These are phyloP conservation scores for Aspergillus wentii DNA, from an alignment of 495 filamentous ascomycete genomes.

Conservation along the genomic window DNA sequence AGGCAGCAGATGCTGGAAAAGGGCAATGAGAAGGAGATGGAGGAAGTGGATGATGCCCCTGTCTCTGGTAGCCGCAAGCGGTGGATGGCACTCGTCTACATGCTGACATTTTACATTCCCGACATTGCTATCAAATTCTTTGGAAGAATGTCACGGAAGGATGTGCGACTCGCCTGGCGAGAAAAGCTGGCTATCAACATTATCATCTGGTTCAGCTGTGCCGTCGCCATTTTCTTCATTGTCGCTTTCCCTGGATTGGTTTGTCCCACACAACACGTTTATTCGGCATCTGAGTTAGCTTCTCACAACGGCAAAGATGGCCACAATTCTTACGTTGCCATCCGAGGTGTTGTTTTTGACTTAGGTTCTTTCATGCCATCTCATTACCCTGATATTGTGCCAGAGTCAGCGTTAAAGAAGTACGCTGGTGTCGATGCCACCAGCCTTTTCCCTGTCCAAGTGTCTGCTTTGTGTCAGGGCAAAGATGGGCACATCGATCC, in stretches of 20 bases:
- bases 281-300: conserved; percentile 71
- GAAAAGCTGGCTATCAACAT: conserved; percentile 98
- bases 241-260: conserved; percentile 82
- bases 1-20: conserved; percentile 93
- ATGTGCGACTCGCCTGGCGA: conserved; percentile 90
- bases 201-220: conserved; percentile 89
- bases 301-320: conserved; percentile 68
- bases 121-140: conserved; percentile 75
- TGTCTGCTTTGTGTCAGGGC: conserved; percentile 85
- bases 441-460: conserved; percentile 87
- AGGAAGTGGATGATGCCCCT: conserved; percentile 79
- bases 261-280: conserved; percentile 89
- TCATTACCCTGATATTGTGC: conserved; percentile 81
- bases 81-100: conserved; percentile 84
- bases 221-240: conserved; percentile 77
- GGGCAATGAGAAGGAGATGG: conserved; percentile 82
- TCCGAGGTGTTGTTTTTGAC: conserved; percentile 88
- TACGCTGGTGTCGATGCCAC: conserved; percentile 88
- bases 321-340: conserved; percentile 60
- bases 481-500: conserved; percentile 59
- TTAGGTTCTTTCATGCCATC: conserved; percentile 63
- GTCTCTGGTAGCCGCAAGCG: conserved; percentile 81
- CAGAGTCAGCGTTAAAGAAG: conserved; percentile 57
- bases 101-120: conserved; percentile 82
- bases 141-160: conserved; percentile 86